Base-by-base conservation (phyloP, 140 eudicot genomes). In the Oenanthe javanica region DNA sequence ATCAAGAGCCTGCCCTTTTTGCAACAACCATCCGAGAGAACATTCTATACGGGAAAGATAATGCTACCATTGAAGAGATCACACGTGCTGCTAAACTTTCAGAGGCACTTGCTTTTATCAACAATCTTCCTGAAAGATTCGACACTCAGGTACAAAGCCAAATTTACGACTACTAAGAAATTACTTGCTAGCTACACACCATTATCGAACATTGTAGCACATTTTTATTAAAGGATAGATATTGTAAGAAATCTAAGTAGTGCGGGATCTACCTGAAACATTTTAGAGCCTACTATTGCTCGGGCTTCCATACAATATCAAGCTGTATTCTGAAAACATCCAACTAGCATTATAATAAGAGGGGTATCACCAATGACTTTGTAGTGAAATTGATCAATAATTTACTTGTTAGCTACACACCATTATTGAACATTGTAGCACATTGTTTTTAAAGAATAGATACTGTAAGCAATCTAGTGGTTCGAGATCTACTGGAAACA, bases 1-100 rank as follows among this genome's bases (percentile, higher is more conserved):
- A 93, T 84, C 99, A 96, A 85, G 99, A 96, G 78, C 99, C 99
- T 36, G 98, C 98, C 46, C 93, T 96, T 21, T 96, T 96, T 67
- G 99, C 99, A 25, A 96, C 99, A 48, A 93, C 98, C n/a, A 96
- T 96, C 27, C 83, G 88, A 76, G 99, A 96, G 73, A 96, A 96
- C 79, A 96, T 96, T 50, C 86, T 96, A 25, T 96, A 96, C 19
- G 99, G 99, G 46, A 96, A 96, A 86, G 91, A 88, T 78, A 91
- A 87, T 69, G 99, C 99, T 16, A 91, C 96, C n/a, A 82, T 81
- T 12, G 99, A 96, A 57, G 98, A 96, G 82, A 91, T 96, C 74
- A 84, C 93, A 48, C 96, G 92, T 40, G 98, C 99, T 43, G 99
- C 99, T 52, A 96, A 96, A 84, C 93, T 96, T 81, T 91, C 99